Base-by-base conservation (phyloP, 2,329 filamentous ascomycete species). In the Zelopaecilomyces penicillatus region DNA sequence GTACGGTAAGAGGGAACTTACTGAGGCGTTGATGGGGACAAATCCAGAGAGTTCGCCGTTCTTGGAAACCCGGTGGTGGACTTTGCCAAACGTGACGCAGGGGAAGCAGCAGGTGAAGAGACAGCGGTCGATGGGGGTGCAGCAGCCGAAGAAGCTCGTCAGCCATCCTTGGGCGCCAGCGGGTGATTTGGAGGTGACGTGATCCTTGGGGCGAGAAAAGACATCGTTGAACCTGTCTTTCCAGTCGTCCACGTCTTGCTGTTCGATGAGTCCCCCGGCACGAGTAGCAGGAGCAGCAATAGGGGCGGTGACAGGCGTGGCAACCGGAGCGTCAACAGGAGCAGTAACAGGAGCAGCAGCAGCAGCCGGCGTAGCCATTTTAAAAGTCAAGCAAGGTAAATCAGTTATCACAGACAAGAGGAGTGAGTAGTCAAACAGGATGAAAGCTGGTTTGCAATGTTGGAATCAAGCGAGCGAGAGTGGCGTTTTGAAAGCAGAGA, bases 71-170 rank as follows among this genome's bases (percentile, higher is more conserved):
- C 70, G 66, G 50, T 74, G 70, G 44, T 71, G 57, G 3, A 68
- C 71, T 64, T 69, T 70, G 57, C 69, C 69, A 40, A 72, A 74
- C 31, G 68, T 71, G 30, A 73, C 59, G 49, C 70, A 74, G 2
- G 71, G 70, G 28, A 70, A 49, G 49, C 65, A 73, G 51, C 62
- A 74, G 11, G 66, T 64, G 42, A 71, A 58, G n/a, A 70, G 50
- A 54, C 70, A 73, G 2, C 64, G 61, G 42, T 67, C 63, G 42
- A 71, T 59, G 27, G 70, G 70, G 47, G 50, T 61, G 57, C 66
- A 68, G 63, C 69, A 74, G 46, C 62, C 63, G 38, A 70, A 73
- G 54, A 73, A 65, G 42, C 60, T 51, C 37, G 57, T 56, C 48
- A 52, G 52, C 69, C 69, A 74, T 7, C 64, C 45, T 52, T 64